Evolutionary conservation across 2,329 filamentous ascomycete genomes (phyloP), one percentile per base, ranked within the genome.

Genomic region (Trichoderma arundinaceum): DNA sequence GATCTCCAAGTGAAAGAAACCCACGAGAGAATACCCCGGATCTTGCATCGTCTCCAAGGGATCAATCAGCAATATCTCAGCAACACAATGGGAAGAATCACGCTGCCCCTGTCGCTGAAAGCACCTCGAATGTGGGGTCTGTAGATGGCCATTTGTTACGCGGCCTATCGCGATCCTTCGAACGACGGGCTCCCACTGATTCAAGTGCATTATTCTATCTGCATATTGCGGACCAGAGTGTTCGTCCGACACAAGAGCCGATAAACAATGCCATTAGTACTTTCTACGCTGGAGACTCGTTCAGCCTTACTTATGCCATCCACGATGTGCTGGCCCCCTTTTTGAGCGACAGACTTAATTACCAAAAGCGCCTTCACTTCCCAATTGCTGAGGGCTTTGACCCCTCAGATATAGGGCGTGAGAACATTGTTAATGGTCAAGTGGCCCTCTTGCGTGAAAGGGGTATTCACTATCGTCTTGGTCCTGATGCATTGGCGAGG

Each of bases 171-270:
- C 54, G 41, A 35, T 58, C 54, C 28, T 58, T 58, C 5, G 54
- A 58, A 44, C 54, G 41, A 10, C 54, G 54, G 17, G 54, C 54
- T 15, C 54, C 54, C 4, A 58, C 54, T 3, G 39, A 58, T 17
- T 58, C 54, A 3, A 58, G 54, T 44, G 54, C 54, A 13, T 13
- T 58, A 5, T 58, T 58, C 4, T 58, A 58, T 35, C 54, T 58
- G n/a, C 54, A 58, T 17, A 58, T 58, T 33, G 54, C 54, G 15
- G 54, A 58, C 41, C 54, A 58, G 54, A 58, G 54, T n/a, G 54
- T 58, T 13, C 54, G 54, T 17, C 54, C 54, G 15, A 58, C 39
- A 44, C 54, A 58, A 33, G 39, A 58, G 28, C 54, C 54, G 10
- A 58, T 58, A 33, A 58, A 32, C n/a, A 39, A 58, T 35, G n/a